Conservation (phyloP, 805 yeast species). For the Deakozyma indianensis region DNA sequence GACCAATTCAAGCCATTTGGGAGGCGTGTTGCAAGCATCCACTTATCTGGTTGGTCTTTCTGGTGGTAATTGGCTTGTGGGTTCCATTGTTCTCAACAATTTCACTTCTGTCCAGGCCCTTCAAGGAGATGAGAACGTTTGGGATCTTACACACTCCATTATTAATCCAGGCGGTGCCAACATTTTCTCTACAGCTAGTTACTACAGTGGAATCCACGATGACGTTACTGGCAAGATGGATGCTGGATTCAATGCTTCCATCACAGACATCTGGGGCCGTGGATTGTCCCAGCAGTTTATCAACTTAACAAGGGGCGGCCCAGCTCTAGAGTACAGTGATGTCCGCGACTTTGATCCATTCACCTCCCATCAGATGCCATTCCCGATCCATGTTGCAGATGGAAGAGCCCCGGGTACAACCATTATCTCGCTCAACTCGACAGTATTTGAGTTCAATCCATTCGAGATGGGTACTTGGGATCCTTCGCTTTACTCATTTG, state of each 20-base stretch:
- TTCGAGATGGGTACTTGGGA: slow-evolving; percentile 84
- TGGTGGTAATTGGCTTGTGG: slow-evolving; percentile 77
- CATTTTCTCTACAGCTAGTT: slow-evolving; percentile 33
- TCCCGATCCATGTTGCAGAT: slow-evolving; percentile 48
- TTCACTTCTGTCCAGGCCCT: slow-evolving; percentile 60
- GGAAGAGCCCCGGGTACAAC: slow-evolving; percentile 30
- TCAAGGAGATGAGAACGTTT: slow-evolving; percentile 32
- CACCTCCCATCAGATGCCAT: slow-evolving; percentile 51
- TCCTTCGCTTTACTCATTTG: slow-evolving; percentile 49
- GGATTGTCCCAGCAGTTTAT: slow-evolving; percentile 62
- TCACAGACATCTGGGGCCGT: slow-evolving; percentile 77
- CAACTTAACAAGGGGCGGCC: slow-evolving; percentile 45
- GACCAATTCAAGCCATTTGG: slow-evolving; percentile 36
- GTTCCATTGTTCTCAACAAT: slow-evolving; percentile 52
- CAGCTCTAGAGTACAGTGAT: slow-evolving; percentile 43
- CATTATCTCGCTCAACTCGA: slow-evolving; percentile 50
- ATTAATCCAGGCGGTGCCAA: slow-evolving; percentile 50
- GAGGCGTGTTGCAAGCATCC: slow-evolving; percentile 59
- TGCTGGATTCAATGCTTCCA: slow-evolving; percentile 55
- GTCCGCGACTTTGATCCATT: slow-evolving; percentile 49
- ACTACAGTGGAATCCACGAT: slow-evolving; percentile 30
- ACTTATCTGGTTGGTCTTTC: slow-evolving; percentile 66
- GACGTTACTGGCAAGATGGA: slow-evolving; percentile 38
- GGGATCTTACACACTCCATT: slow-evolving; percentile 56
- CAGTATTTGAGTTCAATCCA: slow-evolving; percentile 39